Conservation (phyloP, 1,284 basidiomycete genomes). For the Mrakiaceae sp. region DNA sequence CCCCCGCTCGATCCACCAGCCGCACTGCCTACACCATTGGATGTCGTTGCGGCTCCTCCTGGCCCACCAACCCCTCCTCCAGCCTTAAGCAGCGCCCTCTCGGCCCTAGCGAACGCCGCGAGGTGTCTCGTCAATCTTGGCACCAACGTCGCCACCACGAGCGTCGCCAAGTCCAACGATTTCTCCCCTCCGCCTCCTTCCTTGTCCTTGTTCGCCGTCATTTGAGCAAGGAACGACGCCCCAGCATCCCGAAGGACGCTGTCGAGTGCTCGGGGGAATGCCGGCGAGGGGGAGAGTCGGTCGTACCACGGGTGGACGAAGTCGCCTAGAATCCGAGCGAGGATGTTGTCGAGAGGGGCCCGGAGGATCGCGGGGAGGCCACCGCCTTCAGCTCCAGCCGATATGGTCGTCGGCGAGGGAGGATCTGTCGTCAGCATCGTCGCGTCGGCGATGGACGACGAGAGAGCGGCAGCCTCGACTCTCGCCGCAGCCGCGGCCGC, state of each 20-base stretch:
- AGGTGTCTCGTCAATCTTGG: constrained; percentile 81
- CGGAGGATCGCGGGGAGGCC: constrained; percentile 52
- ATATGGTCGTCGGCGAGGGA: background rate
- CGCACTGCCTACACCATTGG: background rate
- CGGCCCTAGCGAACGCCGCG: constrained; percentile 83
- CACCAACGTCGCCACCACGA: constrained; percentile 70
- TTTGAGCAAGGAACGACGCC: constrained; percentile 46
- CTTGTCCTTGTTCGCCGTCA: constrained; percentile 30
- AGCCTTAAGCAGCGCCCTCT: constrained; percentile 54
- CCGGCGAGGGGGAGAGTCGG: constrained; percentile 66
- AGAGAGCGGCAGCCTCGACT: background rate
- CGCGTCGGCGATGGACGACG: background rate
- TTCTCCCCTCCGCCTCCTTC: no score
- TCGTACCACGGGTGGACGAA: constrained; percentile 80
- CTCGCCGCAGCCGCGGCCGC: background rate
- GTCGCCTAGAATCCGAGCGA: constrained; percentile 65
- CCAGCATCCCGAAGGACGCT: constrained; percentile 57
- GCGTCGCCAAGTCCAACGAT: constrained; percentile 55
- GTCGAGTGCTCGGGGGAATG: constrained; percentile 78
- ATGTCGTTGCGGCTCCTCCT: constrained; percentile 14
- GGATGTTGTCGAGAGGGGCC: constrained; percentile 57
- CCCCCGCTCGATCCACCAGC: constrained; percentile 13
- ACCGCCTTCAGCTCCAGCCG: no score
- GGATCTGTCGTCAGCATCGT: background rate
- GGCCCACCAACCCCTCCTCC: background rate